phyloP scores from a whole-genome alignment of 2,329 filamentous ascomycete genomes.

The Paraconiothyrium brasiliense region DNA sequence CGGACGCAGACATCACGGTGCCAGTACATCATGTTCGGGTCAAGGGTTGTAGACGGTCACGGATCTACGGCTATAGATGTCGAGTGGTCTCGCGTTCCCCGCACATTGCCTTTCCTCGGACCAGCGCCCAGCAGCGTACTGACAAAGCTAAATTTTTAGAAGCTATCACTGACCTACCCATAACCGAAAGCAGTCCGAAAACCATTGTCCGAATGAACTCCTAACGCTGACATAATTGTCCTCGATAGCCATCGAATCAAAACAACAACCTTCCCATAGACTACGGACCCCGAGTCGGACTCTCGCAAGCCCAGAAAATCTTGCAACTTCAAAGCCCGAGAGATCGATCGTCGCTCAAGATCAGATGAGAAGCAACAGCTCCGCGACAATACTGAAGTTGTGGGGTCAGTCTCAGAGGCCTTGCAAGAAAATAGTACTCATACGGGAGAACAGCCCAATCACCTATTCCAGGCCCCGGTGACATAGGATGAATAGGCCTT shows the following conservation, averaged over 20 bases:
- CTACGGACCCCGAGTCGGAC: neutral
- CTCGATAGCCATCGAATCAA: neutral
- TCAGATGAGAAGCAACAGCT: slow-evolving; percentile 31
- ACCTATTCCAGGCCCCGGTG: slow-evolving; percentile 36
- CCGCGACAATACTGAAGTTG: slow-evolving; percentile 42
- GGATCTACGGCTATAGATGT: neutral
- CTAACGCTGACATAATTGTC: neutral
- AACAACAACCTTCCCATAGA: neutral
- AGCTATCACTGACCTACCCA: neutral
- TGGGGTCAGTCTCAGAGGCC: slow-evolving; percentile 41
- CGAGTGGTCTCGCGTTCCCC: slow-evolving; percentile 5
- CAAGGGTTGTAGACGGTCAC: neutral
- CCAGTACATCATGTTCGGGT: neutral
- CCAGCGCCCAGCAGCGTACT: slow-evolving; percentile 1
- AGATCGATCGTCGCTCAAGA: slow-evolving; percentile 29
- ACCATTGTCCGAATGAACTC: neutral
- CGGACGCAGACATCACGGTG: neutral
- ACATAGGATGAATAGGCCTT: slow-evolving; percentile 27
- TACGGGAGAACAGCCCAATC: slow-evolving; percentile 21
- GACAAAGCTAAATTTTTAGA: neutral
- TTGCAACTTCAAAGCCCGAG: neutral
- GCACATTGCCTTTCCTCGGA: slow-evolving; percentile 8
- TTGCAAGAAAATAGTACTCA: slow-evolving; percentile 35
- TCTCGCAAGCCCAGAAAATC: neutral
- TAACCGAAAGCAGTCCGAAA: neutral